Evolutionary conservation across 2,329 filamentous ascomycete genomes (phyloP), one percentile per base, ranked within the genome.

Genomic region (Botrytis tulipae): DNA sequence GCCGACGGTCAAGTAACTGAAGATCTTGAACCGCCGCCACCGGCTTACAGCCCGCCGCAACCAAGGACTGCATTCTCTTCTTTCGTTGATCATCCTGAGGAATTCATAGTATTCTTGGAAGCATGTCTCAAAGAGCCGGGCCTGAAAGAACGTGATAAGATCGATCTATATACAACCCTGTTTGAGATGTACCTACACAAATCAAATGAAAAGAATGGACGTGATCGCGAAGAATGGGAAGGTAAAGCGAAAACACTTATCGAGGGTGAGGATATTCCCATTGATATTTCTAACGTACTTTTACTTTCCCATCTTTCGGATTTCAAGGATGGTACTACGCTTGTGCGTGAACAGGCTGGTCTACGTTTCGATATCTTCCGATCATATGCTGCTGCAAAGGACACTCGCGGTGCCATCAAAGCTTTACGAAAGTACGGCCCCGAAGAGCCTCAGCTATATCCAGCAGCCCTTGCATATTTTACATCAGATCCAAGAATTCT

Each of bases 161-260:
- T 91, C 1, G 97, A 99, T 81, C 86, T 99, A 25, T 96, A 96
- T 80, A 98, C 95, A 0, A 98, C 97, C 0, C 83, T 99, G 22
- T 98, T 99, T 80, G 97, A 99, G 82, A 98, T 99, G 92, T 99
- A 98, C 80, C 85, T 99, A 14, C 93, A 97, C 82, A 96, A 94
- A 78, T 93, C 95, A 35, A 92, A 90, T 74, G 89, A 91, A 73
- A 91, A 91, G 79, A 93, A 91, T 79, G 91, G 91, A 16, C 85
- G 86, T 82, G 83, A 94, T 75, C 90, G 91, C 76, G 88, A 92
- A 78, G 88, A 92, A 76, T 99, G 96, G 95, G 94, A 98, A 80
- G 87, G 87, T 61, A 98, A 97, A 81, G 96, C 96, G 0, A 97
- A 96, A 84, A 91, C 90, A 75, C 87, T 98, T 37, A 95, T 99